Base-by-base conservation (phyloP, 345 rosid genomes). In the Kandelia obovata region DNA sequence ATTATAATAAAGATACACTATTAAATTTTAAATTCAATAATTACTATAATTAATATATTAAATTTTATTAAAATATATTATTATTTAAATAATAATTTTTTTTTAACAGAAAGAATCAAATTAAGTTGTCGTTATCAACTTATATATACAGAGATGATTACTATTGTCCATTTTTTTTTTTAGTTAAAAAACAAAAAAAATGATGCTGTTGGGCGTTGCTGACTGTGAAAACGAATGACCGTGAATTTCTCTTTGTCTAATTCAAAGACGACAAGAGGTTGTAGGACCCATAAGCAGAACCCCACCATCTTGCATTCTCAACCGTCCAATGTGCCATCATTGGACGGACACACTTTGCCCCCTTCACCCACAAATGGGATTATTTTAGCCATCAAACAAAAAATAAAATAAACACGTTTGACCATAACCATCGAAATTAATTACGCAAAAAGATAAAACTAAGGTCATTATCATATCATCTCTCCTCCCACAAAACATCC, bases 271-370 rank as follows among this genome's bases (percentile, higher is more conserved):
- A 49, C 80, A 49, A 56, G 10, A 26, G 27, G 2, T 31, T 11
- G 23, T 28, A 31, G 76, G 56, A 31, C 55, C 66, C 37, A 72
- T 15, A 0, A n/a, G 4, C 0, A 20, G 74, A 23, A 53, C 65
- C 81, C 63, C 63, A 21, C 61, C 51, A 8, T 15, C 26, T 39
- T 17, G 21, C 27, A 73, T 73, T 75, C 65, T 70, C 71, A 31
- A 58, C 80, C 86, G 80, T 68, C 70, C 72, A 83, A 75, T 52
- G 80, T 75, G 83, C 68, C 35, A 58, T 75, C 65, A 73, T 31
- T 11, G 21, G 9, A 20, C 39, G 7, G 16, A 21, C 39, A 23
- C 39, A 53, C 64, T 32, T 53, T 59, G 56, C 19, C 13, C 32
- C 6, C 19, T 9, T 15, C 7, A 10, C 20, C 56, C 49, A 16